A percentile compares a stretch with the other conserved stretches of the same genome.
These are phyloP conservation scores for Colletotrichum viniferum DNA, from an alignment of 2,329 filamentous ascomycete genomes.

Conservation along the genomic window DNA sequence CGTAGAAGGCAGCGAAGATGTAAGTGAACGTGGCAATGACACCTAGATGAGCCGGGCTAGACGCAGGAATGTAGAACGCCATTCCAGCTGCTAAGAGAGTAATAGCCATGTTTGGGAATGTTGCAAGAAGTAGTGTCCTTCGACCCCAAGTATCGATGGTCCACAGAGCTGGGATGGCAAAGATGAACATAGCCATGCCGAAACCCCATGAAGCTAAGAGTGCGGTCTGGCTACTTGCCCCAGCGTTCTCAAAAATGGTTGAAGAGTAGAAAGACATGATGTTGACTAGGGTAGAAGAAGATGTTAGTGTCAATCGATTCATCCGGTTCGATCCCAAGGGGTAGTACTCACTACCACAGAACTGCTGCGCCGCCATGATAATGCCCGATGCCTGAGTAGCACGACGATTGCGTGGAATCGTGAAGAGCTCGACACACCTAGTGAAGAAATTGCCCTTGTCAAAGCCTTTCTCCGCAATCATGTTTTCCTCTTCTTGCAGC, in stretches of 20 bases:
- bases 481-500: conserved; percentile 30
- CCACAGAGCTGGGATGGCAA: conserved; percentile 68
- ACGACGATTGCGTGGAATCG: conserved; percentile 59
- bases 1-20: conserved; percentile 71
- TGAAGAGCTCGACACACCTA: conserved; percentile 62
- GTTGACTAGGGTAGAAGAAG: conserved; percentile 34
- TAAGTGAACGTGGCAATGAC: conserved; percentile 67
- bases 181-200: conserved; percentile 61
- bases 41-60: conserved; percentile 48
- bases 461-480: conserved; percentile 22
- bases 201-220: conserved; percentile 59
- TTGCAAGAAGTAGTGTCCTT: conserved; percentile 64
- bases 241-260: conserved; percentile 50
- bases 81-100: conserved; percentile 52
- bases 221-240: conserved; percentile 39
- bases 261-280: conserved; percentile 55
- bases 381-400: conserved; percentile 70
- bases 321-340: neutral
- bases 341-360: conserved; percentile 53
- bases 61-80: conserved; percentile 36
- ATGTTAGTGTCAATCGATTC: neutral
- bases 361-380: conserved; percentile 71
- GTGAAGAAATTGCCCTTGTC: conserved; percentile 43
- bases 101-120: conserved; percentile 71
- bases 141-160: conserved; percentile 72